Conservation (phyloP, 176 grass and related monocot species). For the Carex myosuroides region DNA sequence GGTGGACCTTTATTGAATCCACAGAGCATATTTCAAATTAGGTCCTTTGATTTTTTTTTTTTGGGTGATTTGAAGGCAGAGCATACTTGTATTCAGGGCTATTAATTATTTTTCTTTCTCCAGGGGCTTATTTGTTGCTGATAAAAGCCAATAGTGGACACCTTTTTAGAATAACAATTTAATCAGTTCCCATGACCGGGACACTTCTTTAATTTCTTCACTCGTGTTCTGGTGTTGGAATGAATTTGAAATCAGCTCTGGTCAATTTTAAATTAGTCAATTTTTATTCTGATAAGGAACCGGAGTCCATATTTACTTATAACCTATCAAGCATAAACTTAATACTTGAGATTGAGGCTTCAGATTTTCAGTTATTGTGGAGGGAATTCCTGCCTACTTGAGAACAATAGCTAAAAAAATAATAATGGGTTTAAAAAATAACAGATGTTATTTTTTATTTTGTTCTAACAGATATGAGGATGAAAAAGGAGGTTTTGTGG, state of each 20-base stretch:
- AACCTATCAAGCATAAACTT: neutral
- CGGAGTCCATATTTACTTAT: neutral
- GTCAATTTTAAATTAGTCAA: neutral
- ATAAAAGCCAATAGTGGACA: neutral
- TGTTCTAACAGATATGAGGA: slow-evolving; percentile 60
- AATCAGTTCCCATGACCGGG: neutral
- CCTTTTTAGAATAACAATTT: neutral
- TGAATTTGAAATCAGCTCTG: neutral
- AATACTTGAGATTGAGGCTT: neutral
- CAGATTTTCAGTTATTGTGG: neutral
- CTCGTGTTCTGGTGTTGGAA: neutral
- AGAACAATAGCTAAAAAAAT: neutral
- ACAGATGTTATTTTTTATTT: neutral
- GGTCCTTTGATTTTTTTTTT: neutral
- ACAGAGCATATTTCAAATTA: neutral
- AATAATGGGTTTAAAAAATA: neutral
- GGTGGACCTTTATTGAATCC: neutral
- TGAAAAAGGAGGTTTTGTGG: slow-evolving; percentile 80
- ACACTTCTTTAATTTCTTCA: neutral
- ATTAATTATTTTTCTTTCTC: neutral
- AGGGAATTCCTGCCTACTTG: neutral
- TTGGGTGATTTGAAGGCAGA: neutral
- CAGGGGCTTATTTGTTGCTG: neutral
- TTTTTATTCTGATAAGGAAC: neutral
- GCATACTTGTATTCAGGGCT: neutral